Conservation (phyloP, 352 stramenopile genomes). For the Phytophthora pini region DNA sequence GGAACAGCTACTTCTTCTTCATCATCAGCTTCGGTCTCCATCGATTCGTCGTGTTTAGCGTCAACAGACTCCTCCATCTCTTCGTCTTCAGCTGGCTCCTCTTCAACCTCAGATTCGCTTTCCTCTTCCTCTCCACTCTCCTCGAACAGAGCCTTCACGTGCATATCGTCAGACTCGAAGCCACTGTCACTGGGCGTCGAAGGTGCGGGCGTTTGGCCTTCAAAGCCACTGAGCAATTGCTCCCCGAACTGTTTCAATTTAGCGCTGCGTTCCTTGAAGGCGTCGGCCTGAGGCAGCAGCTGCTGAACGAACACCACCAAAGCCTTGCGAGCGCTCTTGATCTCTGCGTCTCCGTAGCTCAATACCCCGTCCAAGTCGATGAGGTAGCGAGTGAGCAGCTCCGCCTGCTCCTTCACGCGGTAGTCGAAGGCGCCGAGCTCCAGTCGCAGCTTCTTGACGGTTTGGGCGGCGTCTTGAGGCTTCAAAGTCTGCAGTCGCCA, state of each 20-base stretch:
- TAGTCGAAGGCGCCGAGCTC: constrained; percentile 71
- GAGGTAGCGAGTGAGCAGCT: constrained; percentile 65
- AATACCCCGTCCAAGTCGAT: constrained; percentile 68
- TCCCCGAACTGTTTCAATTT: constrained; percentile 59
- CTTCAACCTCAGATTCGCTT: constrained; percentile 21
- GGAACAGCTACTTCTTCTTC: constrained; percentile 12
- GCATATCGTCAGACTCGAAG: constrained; percentile 32
- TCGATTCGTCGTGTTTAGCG: constrained; percentile 20
- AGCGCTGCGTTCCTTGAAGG: constrained; percentile 45
- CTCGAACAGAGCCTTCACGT: constrained; percentile 34
- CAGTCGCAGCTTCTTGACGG: constrained; percentile 52
- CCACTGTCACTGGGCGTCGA: constrained; percentile 22
- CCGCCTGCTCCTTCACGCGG: constrained; percentile 59
- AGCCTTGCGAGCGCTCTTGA: constrained; percentile 63
- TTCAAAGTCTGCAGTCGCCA: constrained; percentile 49
- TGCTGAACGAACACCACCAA: constrained; percentile 59
- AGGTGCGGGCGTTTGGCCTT: not conserved
- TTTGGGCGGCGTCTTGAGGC: constrained; percentile 2
- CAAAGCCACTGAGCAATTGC: constrained; percentile 24
- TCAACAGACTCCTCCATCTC: constrained; percentile 12
- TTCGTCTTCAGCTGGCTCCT: constrained; percentile 24
- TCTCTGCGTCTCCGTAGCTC: constrained; percentile 56
- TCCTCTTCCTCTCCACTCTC: constrained; percentile 31
- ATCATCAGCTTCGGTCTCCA: constrained; percentile 24
- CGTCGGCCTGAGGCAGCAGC: constrained; percentile 51